Evolutionary conservation across 257 asterid species (phyloP), one percentile per base, ranked within the genome.

Genomic region (Gentiana dahurica): DNA sequence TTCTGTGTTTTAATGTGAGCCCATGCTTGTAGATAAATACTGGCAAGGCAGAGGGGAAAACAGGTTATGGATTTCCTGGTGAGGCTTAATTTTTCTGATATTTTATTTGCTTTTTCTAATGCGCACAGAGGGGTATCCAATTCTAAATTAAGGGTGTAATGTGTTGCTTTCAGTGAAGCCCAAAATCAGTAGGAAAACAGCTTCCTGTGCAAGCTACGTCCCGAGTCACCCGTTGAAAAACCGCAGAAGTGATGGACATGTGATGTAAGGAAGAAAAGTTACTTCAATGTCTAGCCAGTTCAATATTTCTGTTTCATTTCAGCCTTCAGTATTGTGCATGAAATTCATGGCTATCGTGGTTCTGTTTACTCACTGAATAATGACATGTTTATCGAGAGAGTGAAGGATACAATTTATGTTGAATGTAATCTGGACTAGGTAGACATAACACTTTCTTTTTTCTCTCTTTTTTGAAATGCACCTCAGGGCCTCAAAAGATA

Each of bases 211-310:
- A 9, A 78, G 75, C 79, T 72, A 71, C 69, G 13, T 59, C 58
- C 79, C 49, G 59, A 68, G 65, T 75, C 80, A 73, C 34, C 72
- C 74, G 44, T 63, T 53, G 80, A 78, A 74, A 36, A 76, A 59
- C 60, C 79, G 83, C 79, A 78, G 64, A 67, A 80, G 93, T 70
- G 89, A 75, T 64, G 87, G 81, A 62, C 83, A 73, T 65, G 47
- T 54, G 9, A 69, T 61, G 94, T 81, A 80, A 69, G 94, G 72
- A 50, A 53, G 55, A 58, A 49, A 59, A 44, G 36, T 66, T 53
- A 43, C 48, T 41, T 34, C 53, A 57, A 43, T 60, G 54, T 51
- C 56, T 4, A 38, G 45, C 15, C 57, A 49, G n/a, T 62, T 62
- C 53, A 53, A 47, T 44, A 54, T 0, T 10, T 34, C 48, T 46